A percentile compares a stretch with the other conserved stretches of the same genome.
Conservation (phyloP, 164 flowering plant species). For the Sextonia rubra region DNA sequence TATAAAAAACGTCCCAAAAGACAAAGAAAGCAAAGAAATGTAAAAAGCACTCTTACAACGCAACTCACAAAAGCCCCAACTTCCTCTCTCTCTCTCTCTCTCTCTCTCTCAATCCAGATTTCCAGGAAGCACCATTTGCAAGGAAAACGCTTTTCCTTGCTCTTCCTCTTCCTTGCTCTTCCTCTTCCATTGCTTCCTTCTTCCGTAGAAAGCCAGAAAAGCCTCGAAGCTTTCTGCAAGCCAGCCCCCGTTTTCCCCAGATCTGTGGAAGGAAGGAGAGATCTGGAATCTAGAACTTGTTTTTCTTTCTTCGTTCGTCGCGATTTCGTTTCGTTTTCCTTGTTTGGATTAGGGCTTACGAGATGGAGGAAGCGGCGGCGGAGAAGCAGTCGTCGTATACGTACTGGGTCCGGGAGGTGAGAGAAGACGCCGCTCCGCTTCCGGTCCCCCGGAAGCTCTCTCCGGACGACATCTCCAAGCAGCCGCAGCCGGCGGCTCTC, state of each 20-base stretch:
- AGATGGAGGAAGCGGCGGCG: constrained; percentile 17
- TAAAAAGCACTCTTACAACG: too few species aligned
- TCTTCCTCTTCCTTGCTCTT: neutral
- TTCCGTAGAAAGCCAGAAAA: neutral
- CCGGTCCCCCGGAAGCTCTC: constrained; percentile 69
- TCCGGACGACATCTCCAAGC: constrained; percentile 28
- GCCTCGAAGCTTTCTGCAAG: neutral
- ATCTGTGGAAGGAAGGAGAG: neutral
- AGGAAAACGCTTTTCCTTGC: neutral
- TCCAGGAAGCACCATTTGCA: neutral
- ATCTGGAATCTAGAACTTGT: neutral
- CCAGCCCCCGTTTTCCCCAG: neutral
- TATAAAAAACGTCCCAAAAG: too few species aligned
- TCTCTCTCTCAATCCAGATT: neutral
- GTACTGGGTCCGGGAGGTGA: constrained; percentile 76
- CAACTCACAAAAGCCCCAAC: neutral
- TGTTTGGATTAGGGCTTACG: neutral
- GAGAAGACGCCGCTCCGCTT: constrained; percentile 65
- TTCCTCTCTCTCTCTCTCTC: neutral
- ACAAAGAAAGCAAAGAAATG: too few species aligned
- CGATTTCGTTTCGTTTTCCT: neutral
- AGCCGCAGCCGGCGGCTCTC: constrained; percentile 27
- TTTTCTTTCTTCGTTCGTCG: too few species aligned
- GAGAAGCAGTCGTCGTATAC: constrained; percentile 60
- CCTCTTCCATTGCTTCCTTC: neutral